Conservation (phyloP, 176 grass and related monocot genomes). For the Microstegium vimineum region DNA sequence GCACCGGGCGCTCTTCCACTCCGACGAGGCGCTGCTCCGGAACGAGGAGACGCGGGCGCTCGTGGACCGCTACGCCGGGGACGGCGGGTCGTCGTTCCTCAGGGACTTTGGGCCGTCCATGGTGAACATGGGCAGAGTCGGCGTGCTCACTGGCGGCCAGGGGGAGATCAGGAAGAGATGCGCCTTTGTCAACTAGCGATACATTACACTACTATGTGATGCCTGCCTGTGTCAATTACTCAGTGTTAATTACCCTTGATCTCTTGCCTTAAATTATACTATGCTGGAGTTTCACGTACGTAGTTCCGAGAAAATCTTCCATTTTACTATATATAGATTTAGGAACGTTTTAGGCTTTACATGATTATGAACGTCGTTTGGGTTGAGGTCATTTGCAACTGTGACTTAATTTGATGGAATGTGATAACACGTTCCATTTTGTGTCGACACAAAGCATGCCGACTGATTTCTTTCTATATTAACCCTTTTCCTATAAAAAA, state of each 20-base stretch:
- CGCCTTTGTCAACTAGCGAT: constrained; percentile 37
- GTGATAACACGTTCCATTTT: too few relatives aligned
- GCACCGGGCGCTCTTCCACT: constrained; percentile 54
- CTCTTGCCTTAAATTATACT: not conserved
- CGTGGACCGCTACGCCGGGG: constrained; percentile 26
- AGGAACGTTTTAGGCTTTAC: too few relatives aligned
- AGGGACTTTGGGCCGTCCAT: constrained; percentile 58
- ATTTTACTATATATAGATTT: not conserved
- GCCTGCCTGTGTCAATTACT: not conserved
- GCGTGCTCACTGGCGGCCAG: constrained; percentile 35
- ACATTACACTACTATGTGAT: not conserved
- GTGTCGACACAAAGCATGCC: too few relatives aligned
- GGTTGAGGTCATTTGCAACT: too few relatives aligned
- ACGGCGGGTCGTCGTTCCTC: constrained; percentile 32
- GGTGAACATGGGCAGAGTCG: constrained; percentile 67
- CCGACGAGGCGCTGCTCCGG: constrained; percentile 60
- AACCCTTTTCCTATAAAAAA: too few relatives aligned
- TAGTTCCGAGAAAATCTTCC: not conserved
- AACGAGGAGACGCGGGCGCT: constrained; percentile 43
- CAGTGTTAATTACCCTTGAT: not conserved
- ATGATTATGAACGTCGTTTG: too few relatives aligned
- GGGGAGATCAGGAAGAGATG: constrained; percentile 56
- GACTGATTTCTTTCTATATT: too few relatives aligned
- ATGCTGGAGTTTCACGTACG: not conserved
- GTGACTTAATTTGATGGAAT: too few relatives aligned